phyloP scores from a whole-genome alignment of 2,329 filamentous ascomycete species.

The Beauveria medogensis region DNA sequence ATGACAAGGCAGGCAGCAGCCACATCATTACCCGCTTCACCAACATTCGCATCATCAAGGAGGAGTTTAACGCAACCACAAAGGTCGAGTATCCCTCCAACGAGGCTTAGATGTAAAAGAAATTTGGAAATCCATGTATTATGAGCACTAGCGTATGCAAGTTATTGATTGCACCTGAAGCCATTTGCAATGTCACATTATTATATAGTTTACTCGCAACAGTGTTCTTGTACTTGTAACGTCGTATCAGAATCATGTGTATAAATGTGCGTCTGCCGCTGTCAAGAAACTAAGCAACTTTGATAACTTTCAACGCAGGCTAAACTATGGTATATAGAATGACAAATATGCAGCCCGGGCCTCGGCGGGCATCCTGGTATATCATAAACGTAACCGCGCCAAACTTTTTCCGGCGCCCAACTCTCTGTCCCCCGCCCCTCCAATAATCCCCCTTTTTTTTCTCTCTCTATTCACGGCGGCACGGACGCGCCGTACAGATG shows the following conservation, averaged over 20 bases:
- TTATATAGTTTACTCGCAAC: not conserved
- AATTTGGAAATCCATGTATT: constrained; percentile 2
- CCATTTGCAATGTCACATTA: not conserved
- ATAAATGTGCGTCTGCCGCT: not conserved
- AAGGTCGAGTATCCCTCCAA: constrained; percentile 66
- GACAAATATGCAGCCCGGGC: not conserved
- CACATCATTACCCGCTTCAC: constrained; percentile 59
- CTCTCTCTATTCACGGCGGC: not conserved
- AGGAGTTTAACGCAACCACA: constrained; percentile 60
- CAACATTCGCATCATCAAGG: constrained; percentile 61
- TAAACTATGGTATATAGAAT: constrained; percentile 8
- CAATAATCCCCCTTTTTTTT: too few species aligned
- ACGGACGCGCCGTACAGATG: constrained; percentile 6
- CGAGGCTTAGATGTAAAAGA: constrained; percentile 37
- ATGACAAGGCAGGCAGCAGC: constrained; percentile 63
- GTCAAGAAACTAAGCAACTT: not conserved
- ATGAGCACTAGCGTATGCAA: constrained; percentile 9
- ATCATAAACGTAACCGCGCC: not conserved
- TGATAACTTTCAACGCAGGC: constrained; percentile 1
- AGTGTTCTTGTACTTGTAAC: not conserved
- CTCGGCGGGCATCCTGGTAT: not conserved
- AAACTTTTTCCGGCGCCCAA: not conserved
- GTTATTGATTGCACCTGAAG: constrained; percentile 1
- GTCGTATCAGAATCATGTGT: not conserved
- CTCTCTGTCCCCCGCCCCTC: not conserved